Evolutionary conservation across 805 yeast species (phyloP), one percentile per base, ranked within the genome.

Genomic region (Yarrowia porcina): DNA sequence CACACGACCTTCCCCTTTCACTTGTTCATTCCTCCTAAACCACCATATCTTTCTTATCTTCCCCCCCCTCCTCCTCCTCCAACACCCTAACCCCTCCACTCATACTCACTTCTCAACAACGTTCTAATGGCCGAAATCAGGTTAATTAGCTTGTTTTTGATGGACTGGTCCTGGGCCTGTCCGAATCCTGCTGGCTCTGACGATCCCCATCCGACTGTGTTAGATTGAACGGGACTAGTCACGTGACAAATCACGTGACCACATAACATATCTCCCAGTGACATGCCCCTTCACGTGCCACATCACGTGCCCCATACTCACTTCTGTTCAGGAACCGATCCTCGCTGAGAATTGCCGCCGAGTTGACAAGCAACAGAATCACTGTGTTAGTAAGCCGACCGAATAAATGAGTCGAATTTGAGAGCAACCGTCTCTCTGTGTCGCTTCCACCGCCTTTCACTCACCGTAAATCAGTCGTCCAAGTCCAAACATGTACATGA

Each of bases 271-370:
- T n/a, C n/a, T n/a, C n/a, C n/a, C n/a, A n/a, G n/a, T n/a, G n/a
- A n/a, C n/a, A n/a, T n/a, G n/a, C n/a, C n/a, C n/a, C n/a, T n/a
- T 47, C 38, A 30, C 38, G 38, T 28, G 54, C 21, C 17, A 6
- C 8, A 21, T 21, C 38, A 54, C 32, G 23, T 28, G 25, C 17
- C 23, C 18, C 9, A 2, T 18, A 73, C 80, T 63, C 70, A 78
- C 81, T 82, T 75, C 96, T 78, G 69, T 85, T 85, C 64, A 89
- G 77, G 69, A 89, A 89, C 64, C 96, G 76, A 69, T 89, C 94
- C 69, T 89, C 96, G 71, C 88, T 87, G 60, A 89, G 79, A 35
- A 89, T 86, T 0, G 94, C 94, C 28, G 89, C 82, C 0, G 93
- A 83, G 72, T 89, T 89, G 52, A 88, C 81, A 63, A 88, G 74